These are phyloP conservation scores for Tephrocybe sp. DNA, from an alignment of 768 basidiomycete species.

Conservation along the genomic window DNA sequence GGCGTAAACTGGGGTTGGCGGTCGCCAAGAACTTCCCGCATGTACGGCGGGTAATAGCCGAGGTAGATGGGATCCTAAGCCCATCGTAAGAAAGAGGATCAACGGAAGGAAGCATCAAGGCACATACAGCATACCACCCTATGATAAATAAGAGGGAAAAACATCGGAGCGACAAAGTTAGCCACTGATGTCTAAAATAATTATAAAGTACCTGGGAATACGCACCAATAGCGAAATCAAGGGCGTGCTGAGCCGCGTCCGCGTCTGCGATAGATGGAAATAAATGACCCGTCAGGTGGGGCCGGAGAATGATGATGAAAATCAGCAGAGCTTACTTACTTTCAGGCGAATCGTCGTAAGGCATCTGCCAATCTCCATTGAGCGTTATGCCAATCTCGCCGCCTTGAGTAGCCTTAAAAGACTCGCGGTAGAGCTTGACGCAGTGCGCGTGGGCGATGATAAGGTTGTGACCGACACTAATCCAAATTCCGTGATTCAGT, in stretches of 20 bases:
- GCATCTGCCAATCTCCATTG: conserved; percentile 75
- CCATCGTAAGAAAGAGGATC: no score
- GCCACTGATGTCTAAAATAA: background rate
- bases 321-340: conserved; percentile 46
- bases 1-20: conserved; percentile 63
- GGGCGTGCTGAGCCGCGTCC: conserved; percentile 67
- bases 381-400: conserved; percentile 80
- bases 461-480: conserved; percentile 64
- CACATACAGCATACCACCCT: conserved; percentile 59
- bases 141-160: conserved; percentile 20
- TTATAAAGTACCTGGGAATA: conserved; percentile 4
- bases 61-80: conserved; percentile 67
- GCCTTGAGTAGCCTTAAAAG: conserved; percentile 61
- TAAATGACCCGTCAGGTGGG: background rate
- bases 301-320: background rate
- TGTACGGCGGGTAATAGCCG: conserved; percentile 63
- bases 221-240: conserved; percentile 71
- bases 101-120: conserved; percentile 13
- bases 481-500: background rate
- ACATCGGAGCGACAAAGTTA: conserved; percentile 22
- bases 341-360: conserved; percentile 66
- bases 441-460: conserved; percentile 72
- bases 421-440: conserved; percentile 63
- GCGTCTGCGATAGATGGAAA: conserved; percentile 61
- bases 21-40: conserved; percentile 55